These are phyloP conservation scores for Fusarium sp. DNA, from an alignment of 2,329 filamentous ascomycete genomes.

Conservation along the genomic window DNA sequence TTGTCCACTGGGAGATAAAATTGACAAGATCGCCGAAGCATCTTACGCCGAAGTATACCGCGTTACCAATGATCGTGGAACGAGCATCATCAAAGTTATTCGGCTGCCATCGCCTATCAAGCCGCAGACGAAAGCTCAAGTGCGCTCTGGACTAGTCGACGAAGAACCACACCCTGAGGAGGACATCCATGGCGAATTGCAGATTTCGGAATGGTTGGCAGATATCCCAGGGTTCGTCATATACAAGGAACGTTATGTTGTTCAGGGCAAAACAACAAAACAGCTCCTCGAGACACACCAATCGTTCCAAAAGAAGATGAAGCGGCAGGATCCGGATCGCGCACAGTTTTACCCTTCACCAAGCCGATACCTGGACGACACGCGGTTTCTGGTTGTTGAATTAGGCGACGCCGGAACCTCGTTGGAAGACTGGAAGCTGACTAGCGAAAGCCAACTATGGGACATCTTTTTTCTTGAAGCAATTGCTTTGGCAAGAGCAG, in stretches of 20 bases:
- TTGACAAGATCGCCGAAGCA: conserved; percentile 73
- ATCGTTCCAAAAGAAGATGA: conserved; percentile 64
- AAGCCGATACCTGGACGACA: conserved; percentile 67
- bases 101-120: conserved; percentile 68
- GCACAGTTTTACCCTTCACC: conserved; percentile 72
- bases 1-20: conserved; percentile 62
- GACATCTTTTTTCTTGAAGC: conserved; percentile 71
- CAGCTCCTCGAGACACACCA: conserved; percentile 70
- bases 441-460: conserved; percentile 65
- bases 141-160: conserved; percentile 65
- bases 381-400: conserved; percentile 70
- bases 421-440: conserved; percentile 67
- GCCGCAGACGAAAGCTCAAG: conserved; percentile 66
- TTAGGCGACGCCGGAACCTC: conserved; percentile 71
- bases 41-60: conserved; percentile 75
- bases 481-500: conserved; percentile 69
- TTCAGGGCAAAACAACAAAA: conserved; percentile 65
- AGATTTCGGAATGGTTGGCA: conserved; percentile 72
- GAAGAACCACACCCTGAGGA: conserved; percentile 67
- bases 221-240: conserved; percentile 73
- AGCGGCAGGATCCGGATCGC: conserved; percentile 65
- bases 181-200: conserved; percentile 68
- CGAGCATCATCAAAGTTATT: conserved; percentile 74
- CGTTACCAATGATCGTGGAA: conserved; percentile 67
- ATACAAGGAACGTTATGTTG: conserved; percentile 72